A percentile compares a stretch with the other conserved stretches of the same genome.
Conservation (phyloP, 306 rosid genomes). For the Pterocarpus santalinus region DNA sequence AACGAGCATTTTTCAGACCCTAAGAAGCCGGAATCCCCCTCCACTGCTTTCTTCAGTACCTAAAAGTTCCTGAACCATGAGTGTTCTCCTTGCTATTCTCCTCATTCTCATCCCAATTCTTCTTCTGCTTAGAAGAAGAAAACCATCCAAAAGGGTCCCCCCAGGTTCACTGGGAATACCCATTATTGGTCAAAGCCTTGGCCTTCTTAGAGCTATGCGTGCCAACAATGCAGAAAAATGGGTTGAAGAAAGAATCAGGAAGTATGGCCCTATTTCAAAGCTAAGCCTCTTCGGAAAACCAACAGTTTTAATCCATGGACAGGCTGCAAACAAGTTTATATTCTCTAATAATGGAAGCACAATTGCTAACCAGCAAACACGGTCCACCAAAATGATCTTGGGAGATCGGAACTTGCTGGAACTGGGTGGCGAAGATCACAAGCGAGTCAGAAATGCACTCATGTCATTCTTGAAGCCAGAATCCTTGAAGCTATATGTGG, state of each 20-base stretch:
- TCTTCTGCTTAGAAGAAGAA: constrained; percentile 57
- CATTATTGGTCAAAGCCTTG: constrained; percentile 71
- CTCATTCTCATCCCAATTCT: constrained; percentile 59
- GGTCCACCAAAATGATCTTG: constrained; percentile 58
- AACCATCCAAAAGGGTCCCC: constrained; percentile 59
- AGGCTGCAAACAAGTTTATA: constrained; percentile 74
- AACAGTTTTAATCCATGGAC: constrained; percentile 72
- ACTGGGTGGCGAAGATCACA: constrained; percentile 68
- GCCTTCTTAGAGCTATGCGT: constrained; percentile 66
- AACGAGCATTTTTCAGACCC: constrained; percentile 7
- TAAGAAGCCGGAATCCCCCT: no score
- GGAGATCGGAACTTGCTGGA: constrained; percentile 68
- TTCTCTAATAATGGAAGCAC: constrained; percentile 44
- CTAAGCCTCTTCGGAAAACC: constrained; percentile 80
- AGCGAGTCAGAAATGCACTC: constrained; percentile 70
- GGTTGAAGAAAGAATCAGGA: constrained; percentile 61
- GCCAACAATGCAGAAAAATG: constrained; percentile 75
- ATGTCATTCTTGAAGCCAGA: constrained; percentile 80
- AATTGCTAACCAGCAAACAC: constrained; percentile 56
- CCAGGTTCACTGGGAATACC: constrained; percentile 87
- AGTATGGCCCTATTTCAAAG: constrained; percentile 79
- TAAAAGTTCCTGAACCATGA: constrained; percentile 48
- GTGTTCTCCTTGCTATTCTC: constrained; percentile 35
- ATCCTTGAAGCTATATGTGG: constrained; percentile 69
- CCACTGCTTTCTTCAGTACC: background rate